A percentile compares a stretch with the other conserved stretches of the same genome.
These are phyloP conservation scores for Metschnikowia reukaufii DNA, from an alignment of 805 yeast genomes.

Conservation along the genomic window DNA sequence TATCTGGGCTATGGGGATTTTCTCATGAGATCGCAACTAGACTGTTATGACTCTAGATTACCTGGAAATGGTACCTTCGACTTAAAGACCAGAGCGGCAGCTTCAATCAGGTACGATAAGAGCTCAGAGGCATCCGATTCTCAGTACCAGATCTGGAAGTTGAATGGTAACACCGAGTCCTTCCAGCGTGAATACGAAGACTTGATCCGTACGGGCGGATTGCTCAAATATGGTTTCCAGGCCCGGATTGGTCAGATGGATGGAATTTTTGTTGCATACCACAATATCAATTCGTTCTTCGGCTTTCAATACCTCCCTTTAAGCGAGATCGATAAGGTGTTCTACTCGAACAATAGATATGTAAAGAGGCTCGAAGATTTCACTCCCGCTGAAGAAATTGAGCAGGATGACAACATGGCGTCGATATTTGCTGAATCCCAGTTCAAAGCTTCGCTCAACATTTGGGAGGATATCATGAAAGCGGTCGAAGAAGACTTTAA, in stretches of 20 bases:
- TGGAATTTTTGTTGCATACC: constrained; percentile 91
- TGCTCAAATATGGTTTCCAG: constrained; percentile 84
- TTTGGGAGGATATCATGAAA: constrained; percentile 32
- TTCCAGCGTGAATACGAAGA: constrained; percentile 79
- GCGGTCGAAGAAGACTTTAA: constrained; percentile 28
- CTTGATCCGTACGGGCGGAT: constrained; percentile 64
- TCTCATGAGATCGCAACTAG: constrained; percentile 86
- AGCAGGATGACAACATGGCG: constrained; percentile 14
- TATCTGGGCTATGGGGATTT: constrained; percentile 70
- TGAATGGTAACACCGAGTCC: constrained; percentile 71
- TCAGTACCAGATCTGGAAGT: constrained; percentile 64
- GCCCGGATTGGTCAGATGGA: constrained; percentile 97
- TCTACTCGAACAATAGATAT: constrained; percentile 21
- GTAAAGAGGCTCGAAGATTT: constrained; percentile 11
- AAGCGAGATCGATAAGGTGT: constrained; percentile 58
- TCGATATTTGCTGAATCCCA: constrained; percentile 19
- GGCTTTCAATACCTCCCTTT: constrained; percentile 90
- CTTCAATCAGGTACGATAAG: constrained; percentile 78
- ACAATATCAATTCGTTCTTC: constrained; percentile 74
- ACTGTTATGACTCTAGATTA: constrained; percentile 69
- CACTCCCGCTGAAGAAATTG: constrained; percentile 10
- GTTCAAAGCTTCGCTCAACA: constrained; percentile 21
- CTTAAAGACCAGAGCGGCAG: constrained; percentile 86
- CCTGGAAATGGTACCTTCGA: constrained; percentile 95
- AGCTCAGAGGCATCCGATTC: constrained; percentile 55